A percentile compares a stretch with the other conserved stretches of the same genome.
These are phyloP conservation scores for Ogataea sp. DNA, from an alignment of 805 yeast genomes.

Conservation along the genomic window DNA sequence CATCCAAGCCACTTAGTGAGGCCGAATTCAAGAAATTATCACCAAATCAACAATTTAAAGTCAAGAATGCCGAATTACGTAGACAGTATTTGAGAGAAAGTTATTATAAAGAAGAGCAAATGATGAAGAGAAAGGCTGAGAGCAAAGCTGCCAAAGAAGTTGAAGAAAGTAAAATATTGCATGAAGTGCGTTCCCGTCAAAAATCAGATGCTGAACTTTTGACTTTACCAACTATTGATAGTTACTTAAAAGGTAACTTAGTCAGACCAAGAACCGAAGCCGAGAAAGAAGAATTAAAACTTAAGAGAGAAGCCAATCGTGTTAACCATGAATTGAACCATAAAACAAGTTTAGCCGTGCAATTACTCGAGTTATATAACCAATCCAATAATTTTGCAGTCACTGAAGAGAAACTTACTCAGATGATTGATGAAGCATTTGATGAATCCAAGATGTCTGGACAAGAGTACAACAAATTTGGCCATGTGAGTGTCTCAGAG, in stretches of 20 bases:
- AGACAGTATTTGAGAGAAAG: slow-evolving; percentile 63
- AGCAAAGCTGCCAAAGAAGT: slow-evolving; percentile 13
- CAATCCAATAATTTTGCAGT: slow-evolving; percentile 61
- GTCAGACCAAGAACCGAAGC: slow-evolving; percentile 67
- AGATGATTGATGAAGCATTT: slow-evolving; percentile 51
- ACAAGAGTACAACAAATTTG: no score
- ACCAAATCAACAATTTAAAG: slow-evolving; percentile 34
- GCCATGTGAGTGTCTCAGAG: no score
- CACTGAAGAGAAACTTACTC: slow-evolving; percentile 56
- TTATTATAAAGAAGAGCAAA: slow-evolving; percentile 30
- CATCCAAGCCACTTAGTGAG: slow-evolving; percentile 18
- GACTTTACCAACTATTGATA: slow-evolving; percentile 76
- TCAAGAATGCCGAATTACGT: slow-evolving; percentile 56
- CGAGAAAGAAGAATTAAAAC: slow-evolving; percentile 47
- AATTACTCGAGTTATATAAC: slow-evolving; percentile 65
- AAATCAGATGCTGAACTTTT: slow-evolving; percentile 46
- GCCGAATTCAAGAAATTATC: slow-evolving; percentile 28
- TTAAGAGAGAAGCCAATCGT: slow-evolving; percentile 65
- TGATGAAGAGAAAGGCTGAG: slow-evolving; percentile 25
- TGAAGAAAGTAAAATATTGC: slow-evolving; percentile 11
- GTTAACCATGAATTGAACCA: slow-evolving; percentile 42
- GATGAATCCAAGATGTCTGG: no score
- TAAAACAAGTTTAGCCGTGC: slow-evolving; percentile 44
- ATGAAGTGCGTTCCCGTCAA: slow-evolving; percentile 29
- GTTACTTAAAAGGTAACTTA: slow-evolving; percentile 56